Conservation (phyloP, 805 yeast genomes). For the Maudiozyma barnettii region DNA sequence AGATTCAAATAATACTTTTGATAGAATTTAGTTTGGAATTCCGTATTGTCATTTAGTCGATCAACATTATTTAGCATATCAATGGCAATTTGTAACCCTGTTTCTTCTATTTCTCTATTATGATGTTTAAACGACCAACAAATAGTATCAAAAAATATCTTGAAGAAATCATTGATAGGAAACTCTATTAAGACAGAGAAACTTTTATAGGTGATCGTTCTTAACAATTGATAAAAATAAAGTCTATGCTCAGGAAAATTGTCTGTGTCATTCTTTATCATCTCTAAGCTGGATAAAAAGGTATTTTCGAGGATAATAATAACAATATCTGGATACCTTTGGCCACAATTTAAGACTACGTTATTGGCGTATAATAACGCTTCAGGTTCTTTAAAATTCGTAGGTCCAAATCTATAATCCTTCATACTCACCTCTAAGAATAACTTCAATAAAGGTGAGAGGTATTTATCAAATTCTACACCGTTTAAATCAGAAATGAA, state of each 20-base stretch:
- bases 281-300: constrained; percentile 79
- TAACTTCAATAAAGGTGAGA: constrained; percentile 67
- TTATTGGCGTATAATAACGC: constrained; percentile 86
- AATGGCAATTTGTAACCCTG: constrained; percentile 68
- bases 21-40: constrained; percentile 72
- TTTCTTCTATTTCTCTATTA: constrained; percentile 84
- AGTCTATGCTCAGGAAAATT: constrained; percentile 94
- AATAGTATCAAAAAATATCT: constrained; percentile 78
- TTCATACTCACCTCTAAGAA: constrained; percentile 70
- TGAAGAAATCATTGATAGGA: constrained; percentile 71
- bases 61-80: constrained; percentile 78
- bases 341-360: constrained; percentile 71
- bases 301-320: constrained; percentile 75
- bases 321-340: constrained; percentile 57
- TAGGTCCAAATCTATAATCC: constrained; percentile 75
- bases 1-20: constrained; percentile 76
- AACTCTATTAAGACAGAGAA: constrained; percentile 74
- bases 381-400: constrained; percentile 94
- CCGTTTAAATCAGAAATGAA: constrained; percentile 61
- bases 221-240: constrained; percentile 31
- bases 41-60: constrained; percentile 38
- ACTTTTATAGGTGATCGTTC: constrained; percentile 34
- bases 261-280: constrained; percentile 86
- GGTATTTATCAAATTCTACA: constrained; percentile 69
- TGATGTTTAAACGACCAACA: constrained; percentile 96